Evolutionary conservation across 208 protist genomes (phyloP), one percentile per base, ranked within the genome.

Genomic region (Pavlovales sp.): DNA sequence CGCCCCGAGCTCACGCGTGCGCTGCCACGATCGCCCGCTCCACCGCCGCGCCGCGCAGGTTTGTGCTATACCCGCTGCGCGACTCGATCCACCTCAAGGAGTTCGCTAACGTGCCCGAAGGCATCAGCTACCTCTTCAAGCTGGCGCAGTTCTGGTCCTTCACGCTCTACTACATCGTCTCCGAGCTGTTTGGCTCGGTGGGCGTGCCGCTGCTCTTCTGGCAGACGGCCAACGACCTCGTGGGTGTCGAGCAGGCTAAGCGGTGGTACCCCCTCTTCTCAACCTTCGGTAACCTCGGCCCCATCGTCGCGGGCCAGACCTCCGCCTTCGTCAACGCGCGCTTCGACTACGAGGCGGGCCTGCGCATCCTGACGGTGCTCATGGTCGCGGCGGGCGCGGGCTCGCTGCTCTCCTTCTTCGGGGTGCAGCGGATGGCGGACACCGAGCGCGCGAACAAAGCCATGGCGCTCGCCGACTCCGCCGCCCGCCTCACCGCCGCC

Each of bases 141-240:
- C 32, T 79, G 34, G 1, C 22, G 10, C 36, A 79, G 75, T 41
- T 40, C 75, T 79, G 79, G 79, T 57, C 79, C 22, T 88, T 77
- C 85, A 80, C 85, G 41, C 85, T 88, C 75, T 88, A 80, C 85
- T 88, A 88, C 85, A 41, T 88, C 14, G 75, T 88, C 38, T 79
- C 85, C 28, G 85, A 88, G 77, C 41, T 88, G 14, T 88, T 67
- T n/a, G 85, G 85, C 75, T 82, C 75, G 14, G 85, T 88, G 34
- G 75, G 67, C 41, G 75, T 88, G 28, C 40, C 67, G 28, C 37
- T 88, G 18, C 75, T 79, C 85, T 88, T 88, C 85, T 88, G 85
- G 85, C 75, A 79, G 75, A 32, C 79, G 34, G 84, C 84, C 11
- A 88, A 88, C 84, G 84, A 88, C 67, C 14, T 88, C 71, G 39